A percentile compares a stretch with the other conserved stretches of the same genome.
Conservation (phyloP, 768 basidiomycete genomes). For the Termitomyces sp. region DNA sequence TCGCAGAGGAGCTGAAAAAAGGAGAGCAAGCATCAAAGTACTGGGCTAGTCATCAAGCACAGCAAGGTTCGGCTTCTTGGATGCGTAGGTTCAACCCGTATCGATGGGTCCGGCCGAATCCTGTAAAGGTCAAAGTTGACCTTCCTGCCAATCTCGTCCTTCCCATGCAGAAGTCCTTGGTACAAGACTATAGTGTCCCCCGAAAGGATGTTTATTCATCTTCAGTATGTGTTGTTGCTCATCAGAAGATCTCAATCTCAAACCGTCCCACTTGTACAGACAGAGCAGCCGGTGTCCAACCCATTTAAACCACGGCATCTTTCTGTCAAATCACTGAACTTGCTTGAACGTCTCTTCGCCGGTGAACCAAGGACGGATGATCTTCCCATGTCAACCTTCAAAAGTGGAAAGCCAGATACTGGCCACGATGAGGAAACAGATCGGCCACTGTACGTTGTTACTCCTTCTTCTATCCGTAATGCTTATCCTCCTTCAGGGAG, state of each 20-base stretch:
- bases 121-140: slow-evolving; percentile 66
- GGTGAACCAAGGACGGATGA: slow-evolving; percentile 47
- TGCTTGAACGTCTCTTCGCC: slow-evolving; percentile 62
- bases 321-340: slow-evolving; percentile 49
- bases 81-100: slow-evolving; percentile 80
- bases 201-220: slow-evolving; percentile 21
- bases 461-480: neutral
- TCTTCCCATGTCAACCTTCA: slow-evolving; percentile 55
- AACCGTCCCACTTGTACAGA: slow-evolving; percentile 14
- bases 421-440: slow-evolving; percentile 55
- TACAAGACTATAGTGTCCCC: slow-evolving; percentile 49
- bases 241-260: neutral
- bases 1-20: slow-evolving; percentile 88
- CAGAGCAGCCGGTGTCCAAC: slow-evolving; percentile 14
- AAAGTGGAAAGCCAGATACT: slow-evolving; percentile 31
- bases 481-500: slow-evolving; percentile 39
- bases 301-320: slow-evolving; percentile 41
- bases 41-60: slow-evolving; percentile 52
- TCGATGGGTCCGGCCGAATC: slow-evolving; percentile 70
- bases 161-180: slow-evolving; percentile 73
- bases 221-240: slow-evolving; percentile 20
- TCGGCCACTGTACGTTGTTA: slow-evolving; percentile 56
- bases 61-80: slow-evolving; percentile 54
- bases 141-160: slow-evolving; percentile 69
- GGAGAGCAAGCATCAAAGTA: slow-evolving; percentile 72